Percentiles rank a stretch among this genome's conserved stretches.
phyloP scores from a whole-genome alignment of 2,329 filamentous ascomycete genomes.

The Colletotrichum eremochloae region DNA sequence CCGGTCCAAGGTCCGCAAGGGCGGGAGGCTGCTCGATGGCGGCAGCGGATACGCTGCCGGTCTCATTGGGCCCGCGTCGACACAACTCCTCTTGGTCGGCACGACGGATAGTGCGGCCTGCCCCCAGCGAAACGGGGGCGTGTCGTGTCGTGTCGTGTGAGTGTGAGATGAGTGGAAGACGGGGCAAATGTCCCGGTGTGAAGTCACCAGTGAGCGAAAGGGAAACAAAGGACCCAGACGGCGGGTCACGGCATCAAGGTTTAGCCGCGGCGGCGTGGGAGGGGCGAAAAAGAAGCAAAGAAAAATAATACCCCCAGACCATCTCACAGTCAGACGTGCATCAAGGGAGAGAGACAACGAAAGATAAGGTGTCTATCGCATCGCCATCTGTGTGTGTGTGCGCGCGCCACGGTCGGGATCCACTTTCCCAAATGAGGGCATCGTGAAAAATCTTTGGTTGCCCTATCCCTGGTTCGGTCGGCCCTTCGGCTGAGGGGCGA shows the following conservation, averaged over 20 bases:
- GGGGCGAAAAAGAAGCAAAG: background rate
- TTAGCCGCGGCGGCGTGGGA: no score
- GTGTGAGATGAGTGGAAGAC: background rate
- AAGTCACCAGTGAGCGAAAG: no score
- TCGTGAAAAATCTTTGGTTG: slow-evolving; percentile 40
- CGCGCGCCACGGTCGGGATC: slow-evolving; percentile 5
- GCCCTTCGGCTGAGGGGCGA: background rate
- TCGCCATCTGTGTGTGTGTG: slow-evolving; percentile 8
- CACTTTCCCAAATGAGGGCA: slow-evolving; percentile 39
- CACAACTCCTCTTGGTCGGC: background rate
- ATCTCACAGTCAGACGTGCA: background rate
- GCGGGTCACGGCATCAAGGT: background rate
- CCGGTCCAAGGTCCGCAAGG: slow-evolving; percentile 50
- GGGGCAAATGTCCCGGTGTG: background rate
- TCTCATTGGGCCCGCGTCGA: slow-evolving; percentile 29
- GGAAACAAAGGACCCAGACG: background rate
- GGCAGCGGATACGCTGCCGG: slow-evolving; percentile 47
- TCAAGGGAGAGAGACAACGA: background rate
- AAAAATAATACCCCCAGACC: background rate
- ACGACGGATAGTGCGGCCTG: background rate
- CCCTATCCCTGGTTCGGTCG: slow-evolving; percentile 27
- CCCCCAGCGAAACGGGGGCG: background rate
- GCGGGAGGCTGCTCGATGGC: slow-evolving; percentile 59
- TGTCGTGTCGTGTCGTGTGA: no score
- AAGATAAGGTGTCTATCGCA: background rate